Conservation (phyloP, 768 basidiomycete genomes). For the Leccinum imitatum region DNA sequence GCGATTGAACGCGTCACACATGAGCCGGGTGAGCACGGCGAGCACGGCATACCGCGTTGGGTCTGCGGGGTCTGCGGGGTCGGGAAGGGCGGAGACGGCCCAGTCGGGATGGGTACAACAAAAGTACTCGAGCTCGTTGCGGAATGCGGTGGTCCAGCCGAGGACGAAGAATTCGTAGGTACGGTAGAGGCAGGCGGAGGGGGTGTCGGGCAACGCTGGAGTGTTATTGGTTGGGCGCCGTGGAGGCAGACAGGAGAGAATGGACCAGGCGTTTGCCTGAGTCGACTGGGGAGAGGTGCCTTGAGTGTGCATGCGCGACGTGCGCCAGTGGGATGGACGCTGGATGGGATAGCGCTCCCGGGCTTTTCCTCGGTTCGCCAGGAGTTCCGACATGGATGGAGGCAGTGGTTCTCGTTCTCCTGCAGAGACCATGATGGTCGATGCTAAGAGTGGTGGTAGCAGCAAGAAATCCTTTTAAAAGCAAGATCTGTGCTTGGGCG, state of each 20-base stretch:
- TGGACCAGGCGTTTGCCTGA: not conserved
- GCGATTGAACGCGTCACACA: constrained; percentile 13
- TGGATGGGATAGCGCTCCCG: constrained; percentile 6
- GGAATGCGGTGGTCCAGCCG: constrained; percentile 11
- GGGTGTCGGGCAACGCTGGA: not conserved
- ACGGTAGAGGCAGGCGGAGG: constrained; percentile 9
- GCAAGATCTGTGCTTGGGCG: too few relatives aligned
- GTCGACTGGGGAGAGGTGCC: too few relatives aligned
- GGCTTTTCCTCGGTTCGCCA: not conserved
- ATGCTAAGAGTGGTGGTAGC: too few relatives aligned
- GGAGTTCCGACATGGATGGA: constrained; percentile 3
- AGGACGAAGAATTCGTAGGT: constrained; percentile 13
- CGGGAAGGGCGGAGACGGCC: constrained; percentile 1
- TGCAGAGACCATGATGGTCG: not conserved
- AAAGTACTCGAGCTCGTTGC: constrained; percentile 15
- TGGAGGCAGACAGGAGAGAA: constrained; percentile 2
- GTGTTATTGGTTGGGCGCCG: not conserved
- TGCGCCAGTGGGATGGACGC: constrained; percentile 6
- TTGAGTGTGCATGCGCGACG: not conserved
- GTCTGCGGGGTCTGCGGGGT: constrained; percentile 6
- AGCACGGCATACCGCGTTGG: constrained; percentile 5
- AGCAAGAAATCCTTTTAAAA: too few relatives aligned
- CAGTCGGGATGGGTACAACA: constrained; percentile 9
- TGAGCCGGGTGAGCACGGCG: constrained; percentile 10
- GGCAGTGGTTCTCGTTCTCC: constrained; percentile 7